These are phyloP conservation scores for Suhomyces terraborum DNA, from an alignment of 1,139 yeast genomes.

Conservation along the genomic window DNA sequence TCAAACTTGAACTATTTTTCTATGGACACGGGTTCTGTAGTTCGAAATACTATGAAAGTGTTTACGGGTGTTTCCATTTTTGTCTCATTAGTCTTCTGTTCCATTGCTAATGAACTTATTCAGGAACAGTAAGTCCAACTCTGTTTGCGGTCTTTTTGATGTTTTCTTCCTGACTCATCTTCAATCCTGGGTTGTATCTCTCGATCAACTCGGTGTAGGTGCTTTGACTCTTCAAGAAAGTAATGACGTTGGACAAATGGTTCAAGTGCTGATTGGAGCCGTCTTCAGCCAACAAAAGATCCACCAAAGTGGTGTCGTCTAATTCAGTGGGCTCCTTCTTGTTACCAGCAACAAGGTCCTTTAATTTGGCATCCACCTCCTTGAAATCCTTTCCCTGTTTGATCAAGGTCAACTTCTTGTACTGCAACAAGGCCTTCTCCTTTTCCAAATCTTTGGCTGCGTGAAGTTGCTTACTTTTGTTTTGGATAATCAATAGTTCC, in stretches of 20 bases:
- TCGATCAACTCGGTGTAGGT: conserved; percentile 77
- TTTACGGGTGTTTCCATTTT: too few relatives aligned
- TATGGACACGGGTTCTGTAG: background rate
- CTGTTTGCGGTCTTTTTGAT: conserved; percentile 77
- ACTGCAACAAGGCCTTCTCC: conserved; percentile 53
- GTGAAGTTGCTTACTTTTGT: conserved; percentile 46
- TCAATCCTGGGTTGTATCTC: conserved; percentile 83
- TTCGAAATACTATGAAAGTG: too few relatives aligned
- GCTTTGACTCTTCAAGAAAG: conserved; percentile 71
- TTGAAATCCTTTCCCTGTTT: conserved; percentile 40
- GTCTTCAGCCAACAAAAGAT: conserved; percentile 26
- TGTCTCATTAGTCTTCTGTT: too few relatives aligned
- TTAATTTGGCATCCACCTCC: conserved; percentile 36
- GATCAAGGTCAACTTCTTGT: conserved; percentile 53
- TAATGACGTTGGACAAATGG: conserved; percentile 51
- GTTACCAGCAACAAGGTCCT: conserved; percentile 23
- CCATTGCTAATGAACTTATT: conserved; percentile 4
- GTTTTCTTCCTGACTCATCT: conserved; percentile 75
- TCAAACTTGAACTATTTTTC: background rate
- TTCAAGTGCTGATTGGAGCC: conserved; percentile 21
- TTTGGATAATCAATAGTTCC: conserved; percentile 50
- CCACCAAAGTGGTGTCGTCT: conserved; percentile 25
- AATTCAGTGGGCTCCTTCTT: conserved; percentile 21
- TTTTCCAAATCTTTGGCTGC: conserved; percentile 49
- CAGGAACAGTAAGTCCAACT: conserved; percentile 62